Base-by-base conservation (phyloP, 305 asterid genomes). In the Rubia tinctorum region DNA sequence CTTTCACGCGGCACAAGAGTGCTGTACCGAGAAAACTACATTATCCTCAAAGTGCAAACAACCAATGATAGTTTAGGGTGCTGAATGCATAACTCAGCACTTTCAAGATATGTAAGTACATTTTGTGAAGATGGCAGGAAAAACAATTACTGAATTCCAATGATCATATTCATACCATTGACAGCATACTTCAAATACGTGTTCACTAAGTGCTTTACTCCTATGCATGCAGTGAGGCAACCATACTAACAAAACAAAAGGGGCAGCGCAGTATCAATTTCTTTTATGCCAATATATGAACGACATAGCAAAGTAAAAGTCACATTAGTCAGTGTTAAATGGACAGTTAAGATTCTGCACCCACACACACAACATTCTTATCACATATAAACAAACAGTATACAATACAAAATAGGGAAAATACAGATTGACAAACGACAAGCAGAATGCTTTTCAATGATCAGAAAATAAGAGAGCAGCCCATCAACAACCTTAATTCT, bases 291-390 rank as follows among this genome's bases (percentile, higher is more conserved):
- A 27, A 63, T 27, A 14, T 23, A 13, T 10, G 15, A 55, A 12
- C n/a, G 64, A n/a, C 14, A 1, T 60, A 63, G 17, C 17, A 34
- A 20, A 34, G 39, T 40, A 14, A 78, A 25, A 23, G 58, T 49
- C 58, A 40, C 17, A 37, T 55, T 45, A 15, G 6, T 20, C 30
- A 27, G 30, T 27, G 23, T 17, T 45, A 68, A 58, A 30, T 44
- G 39, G 27, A 51, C 30, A 58, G 58, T 70, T 51, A 69, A 73
- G 71, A 39, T 71, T 68, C 77, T 69, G 65, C 71, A 86, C 96
- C n/a, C n/a, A n/a, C n/a, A n/a, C n/a, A n/a, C n/a, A n/a, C n/a
- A 27, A 27, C 30, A 27, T 27, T 27, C 30, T 27, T 27, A 27
- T 27, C 30, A 27, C 2, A 27, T 27, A 2, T n/a, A n/a, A n/a